These are phyloP conservation scores for Vicia villosa DNA, from an alignment of 306 rosid genomes.

Conservation along the genomic window DNA sequence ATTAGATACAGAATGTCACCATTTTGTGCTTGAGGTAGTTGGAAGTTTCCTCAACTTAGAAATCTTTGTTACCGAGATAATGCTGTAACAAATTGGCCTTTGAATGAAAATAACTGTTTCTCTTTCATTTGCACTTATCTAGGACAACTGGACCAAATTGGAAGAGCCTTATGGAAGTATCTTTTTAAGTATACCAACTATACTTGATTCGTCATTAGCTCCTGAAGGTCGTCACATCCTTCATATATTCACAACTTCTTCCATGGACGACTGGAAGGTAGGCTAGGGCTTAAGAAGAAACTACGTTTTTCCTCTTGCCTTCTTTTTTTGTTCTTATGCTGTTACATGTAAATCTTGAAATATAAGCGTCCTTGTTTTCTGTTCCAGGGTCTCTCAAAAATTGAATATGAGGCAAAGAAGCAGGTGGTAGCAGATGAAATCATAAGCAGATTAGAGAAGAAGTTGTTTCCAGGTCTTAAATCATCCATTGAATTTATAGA, in stretches of 20 bases:
- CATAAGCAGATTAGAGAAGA: slow-evolving; percentile 72
- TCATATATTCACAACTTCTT: slow-evolving; percentile 93
- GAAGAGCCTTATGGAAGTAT: slow-evolving; percentile 92
- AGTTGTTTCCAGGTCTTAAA: slow-evolving; percentile 81
- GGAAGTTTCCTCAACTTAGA: slow-evolving; percentile 33
- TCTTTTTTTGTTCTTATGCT: slow-evolving; percentile 7
- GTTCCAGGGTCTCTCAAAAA: slow-evolving; percentile 68
- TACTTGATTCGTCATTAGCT: slow-evolving; percentile 87
- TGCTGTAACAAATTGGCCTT: too few relatives aligned
- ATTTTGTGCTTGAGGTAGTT: slow-evolving; percentile 90
- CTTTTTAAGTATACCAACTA: slow-evolving; percentile 94
- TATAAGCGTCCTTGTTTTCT: slow-evolving; percentile 27
- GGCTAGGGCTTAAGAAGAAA: too few relatives aligned
- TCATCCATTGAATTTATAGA: slow-evolving; percentile 79
- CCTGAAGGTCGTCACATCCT: slow-evolving; percentile 89
- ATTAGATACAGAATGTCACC: slow-evolving; percentile 92
- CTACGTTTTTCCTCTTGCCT: slow-evolving; percentile 25
- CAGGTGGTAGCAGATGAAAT: slow-evolving; percentile 77
- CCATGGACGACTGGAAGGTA: slow-evolving; percentile 94
- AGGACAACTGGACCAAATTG: slow-evolving; percentile 73
- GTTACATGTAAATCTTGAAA: slow-evolving; percentile 16
- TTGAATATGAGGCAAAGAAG: slow-evolving; percentile 84
- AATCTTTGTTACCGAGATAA: too few relatives aligned
- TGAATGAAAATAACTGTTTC: slow-evolving; percentile 30
- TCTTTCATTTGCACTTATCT: slow-evolving; percentile 17